Evolutionary conservation across 352 stramenopile species (phyloP), one percentile per base, ranked within the genome.

Genomic region (Pythium monospermum): DNA sequence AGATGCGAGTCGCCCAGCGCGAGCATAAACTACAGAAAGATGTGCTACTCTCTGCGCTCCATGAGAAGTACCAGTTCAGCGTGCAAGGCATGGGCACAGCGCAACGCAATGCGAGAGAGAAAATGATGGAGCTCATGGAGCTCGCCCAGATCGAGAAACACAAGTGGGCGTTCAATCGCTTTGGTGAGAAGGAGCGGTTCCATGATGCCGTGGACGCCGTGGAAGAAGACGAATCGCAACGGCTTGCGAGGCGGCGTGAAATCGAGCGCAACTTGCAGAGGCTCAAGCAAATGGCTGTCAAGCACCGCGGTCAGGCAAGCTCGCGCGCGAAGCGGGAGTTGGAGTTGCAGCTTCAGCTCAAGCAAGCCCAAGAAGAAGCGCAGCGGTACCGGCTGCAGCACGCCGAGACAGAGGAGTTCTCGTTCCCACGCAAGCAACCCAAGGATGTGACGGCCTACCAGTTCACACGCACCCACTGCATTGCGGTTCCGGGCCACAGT

Each of bases 21-120:
- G 48, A 69, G 19, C 56, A 74, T 15, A 59, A 28, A 23, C n/a
- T 40, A 2, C 48, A 73, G 18, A 73, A 82, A 22, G 59, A 72
- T n/a, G 51, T 50, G 10, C 21, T 77, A 46, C 64, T 88, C 41
- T 70, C 62, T 1, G 59, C 74, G 8, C 42, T 91, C 31, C 60
- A 82, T 39, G 25, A 51, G 36, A 73, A 69, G 37, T 85, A 88
- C 55, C 69, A 78, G 53, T 55, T 45, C n/a, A 83, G 75, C 22
- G 56, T 87, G 22, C 71, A 85, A 57, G 71, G 61, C 36, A 79
- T 85, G 55, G 80, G 75, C 15, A 66, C 68, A 13, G 80, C 75
- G 2, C 76, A 91, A 32, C 74, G 75, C 13, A 70, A 82, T 33
- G 80, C 79, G 18, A 63, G 76, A 1, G 47, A 69, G 32, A 87